These are phyloP conservation scores for Lasiodiplodia sp. DNA, from an alignment of 2,329 filamentous ascomycete species.

Conservation along the genomic window DNA sequence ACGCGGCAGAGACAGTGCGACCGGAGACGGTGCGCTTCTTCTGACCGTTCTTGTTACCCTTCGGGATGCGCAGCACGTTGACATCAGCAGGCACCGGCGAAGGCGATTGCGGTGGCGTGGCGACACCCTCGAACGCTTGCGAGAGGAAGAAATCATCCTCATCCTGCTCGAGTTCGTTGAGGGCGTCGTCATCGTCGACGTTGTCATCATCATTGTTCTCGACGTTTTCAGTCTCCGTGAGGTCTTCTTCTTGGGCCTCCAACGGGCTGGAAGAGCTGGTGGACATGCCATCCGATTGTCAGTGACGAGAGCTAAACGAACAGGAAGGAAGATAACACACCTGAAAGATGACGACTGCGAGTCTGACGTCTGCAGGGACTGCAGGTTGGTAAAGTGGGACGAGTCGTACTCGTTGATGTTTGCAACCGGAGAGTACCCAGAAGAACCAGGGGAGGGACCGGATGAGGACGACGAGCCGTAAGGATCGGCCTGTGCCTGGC, in stretches of 20 bases:
- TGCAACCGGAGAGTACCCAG: constrained; percentile 26
- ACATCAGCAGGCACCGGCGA: constrained; percentile 39
- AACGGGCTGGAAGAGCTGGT: constrained; percentile 6
- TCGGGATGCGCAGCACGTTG: constrained; percentile 20
- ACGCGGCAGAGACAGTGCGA: constrained; percentile 40
- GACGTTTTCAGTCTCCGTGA: constrained; percentile 1
- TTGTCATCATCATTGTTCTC: background rate
- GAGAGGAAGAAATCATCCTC: constrained; percentile 42
- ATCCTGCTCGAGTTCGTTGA: constrained; percentile 40
- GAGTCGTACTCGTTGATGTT: constrained; percentile 30
- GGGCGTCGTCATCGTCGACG: constrained; percentile 36
- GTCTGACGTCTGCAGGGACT: constrained; percentile 23
- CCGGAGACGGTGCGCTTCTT: constrained; percentile 20
- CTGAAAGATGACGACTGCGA: constrained; percentile 21
- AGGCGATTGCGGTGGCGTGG: constrained; percentile 48
- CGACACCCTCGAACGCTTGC: constrained; percentile 37
- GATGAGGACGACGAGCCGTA: constrained; percentile 43
- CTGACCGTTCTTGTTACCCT: constrained; percentile 22
- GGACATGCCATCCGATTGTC: background rate
- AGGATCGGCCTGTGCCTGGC: constrained; percentile 45
- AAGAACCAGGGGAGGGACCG: constrained; percentile 27
- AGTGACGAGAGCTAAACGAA: background rate
- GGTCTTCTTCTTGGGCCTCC: background rate
- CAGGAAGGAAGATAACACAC: background rate
- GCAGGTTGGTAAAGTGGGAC: constrained; percentile 26